Percentiles rank a stretch among this genome's conserved stretches.
Evolutionary conservation across 805 yeast species (phyloP).

Genomic region (Candida pini): DNA sequence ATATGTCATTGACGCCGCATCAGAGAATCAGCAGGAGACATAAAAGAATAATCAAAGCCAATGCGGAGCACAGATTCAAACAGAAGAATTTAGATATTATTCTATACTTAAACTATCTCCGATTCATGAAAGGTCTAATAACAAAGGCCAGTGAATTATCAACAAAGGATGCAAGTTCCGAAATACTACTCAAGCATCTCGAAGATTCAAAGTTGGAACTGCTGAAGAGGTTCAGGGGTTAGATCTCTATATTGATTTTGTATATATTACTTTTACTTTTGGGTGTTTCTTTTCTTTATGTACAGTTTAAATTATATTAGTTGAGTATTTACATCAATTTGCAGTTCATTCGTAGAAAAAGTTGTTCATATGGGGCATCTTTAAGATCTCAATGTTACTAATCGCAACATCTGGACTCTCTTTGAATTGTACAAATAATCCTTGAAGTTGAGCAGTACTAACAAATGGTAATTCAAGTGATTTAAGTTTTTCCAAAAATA

Average conservation of each 20-base stretch:
- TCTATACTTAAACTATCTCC: conserved; percentile 41
- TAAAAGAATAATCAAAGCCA: conserved; percentile 6
- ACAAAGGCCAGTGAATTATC: conserved; percentile 35
- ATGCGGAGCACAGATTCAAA: conserved; percentile 6
- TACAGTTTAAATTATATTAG: too few species aligned
- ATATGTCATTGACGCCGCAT: conserved; percentile 6
- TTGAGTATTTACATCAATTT: too few species aligned
- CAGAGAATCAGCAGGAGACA: conserved; percentile 12
- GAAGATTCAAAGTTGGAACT: conserved; percentile 23
- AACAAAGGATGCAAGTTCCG: conserved; percentile 35
- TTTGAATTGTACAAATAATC: conserved; percentile 89
- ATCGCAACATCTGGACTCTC: conserved; percentile 74
- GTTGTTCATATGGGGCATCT: conserved; percentile 28
- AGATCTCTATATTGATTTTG: too few species aligned
- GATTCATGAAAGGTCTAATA: conserved; percentile 38
- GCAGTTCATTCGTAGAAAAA: conserved; percentile 26
- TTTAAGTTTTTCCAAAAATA: conserved; percentile 40
- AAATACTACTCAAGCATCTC: conserved; percentile 37
- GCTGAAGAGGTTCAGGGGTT: conserved; percentile 21
- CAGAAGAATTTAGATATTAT: conserved; percentile 26
- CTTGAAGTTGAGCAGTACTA: conserved; percentile 93
- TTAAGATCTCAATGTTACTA: conserved; percentile 48
- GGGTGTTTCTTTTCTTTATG: too few species aligned
- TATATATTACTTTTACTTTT: too few species aligned
- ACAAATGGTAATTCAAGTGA: conserved; percentile 48